Evolutionary conservation across 2,329 filamentous ascomycete genomes (phyloP).

Genomic region (Podosphaera xanthii): DNA sequence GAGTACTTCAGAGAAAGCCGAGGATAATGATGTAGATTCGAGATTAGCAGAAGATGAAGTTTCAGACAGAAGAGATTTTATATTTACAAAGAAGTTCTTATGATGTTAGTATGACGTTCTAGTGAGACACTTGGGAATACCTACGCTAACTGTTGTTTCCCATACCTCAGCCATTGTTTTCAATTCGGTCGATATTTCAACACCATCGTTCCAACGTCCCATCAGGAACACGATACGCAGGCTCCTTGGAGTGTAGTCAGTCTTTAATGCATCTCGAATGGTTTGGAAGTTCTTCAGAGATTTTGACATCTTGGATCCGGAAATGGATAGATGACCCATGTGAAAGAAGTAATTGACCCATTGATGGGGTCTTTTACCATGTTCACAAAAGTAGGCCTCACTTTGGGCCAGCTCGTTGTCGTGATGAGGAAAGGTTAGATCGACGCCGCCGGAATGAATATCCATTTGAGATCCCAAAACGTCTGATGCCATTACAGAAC

Average conservation of each 20-base stretch:
- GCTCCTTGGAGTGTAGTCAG: constrained; percentile 50
- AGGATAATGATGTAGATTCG: constrained; percentile 8
- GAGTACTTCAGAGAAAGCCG: constrained; percentile 23
- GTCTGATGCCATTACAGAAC: constrained; percentile 84
- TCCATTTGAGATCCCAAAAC: constrained; percentile 71
- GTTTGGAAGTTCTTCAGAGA: constrained; percentile 90
- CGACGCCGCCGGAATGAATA: constrained; percentile 80
- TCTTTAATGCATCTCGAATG: constrained; percentile 56
- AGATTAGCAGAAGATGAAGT: constrained; percentile 12
- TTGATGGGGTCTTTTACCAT: constrained; percentile 30
- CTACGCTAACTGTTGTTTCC: constrained; percentile 53
- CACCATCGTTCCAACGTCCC: constrained; percentile 72
- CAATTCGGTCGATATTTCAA: constrained; percentile 75
- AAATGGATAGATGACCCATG: constrained; percentile 79
- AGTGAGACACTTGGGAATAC: constrained; percentile 8
- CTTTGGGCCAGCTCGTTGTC: constrained; percentile 83
- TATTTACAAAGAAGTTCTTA: constrained; percentile 35
- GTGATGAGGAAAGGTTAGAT: constrained; percentile 77
- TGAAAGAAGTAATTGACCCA: constrained; percentile 96
- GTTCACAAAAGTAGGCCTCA: constrained; percentile 46
- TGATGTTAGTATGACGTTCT: constrained; percentile 4
- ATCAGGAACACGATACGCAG: constrained; percentile 74
- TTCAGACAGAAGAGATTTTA: constrained; percentile 29
- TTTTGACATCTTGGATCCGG: constrained; percentile 90
- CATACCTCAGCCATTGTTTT: constrained; percentile 50